Evolutionary conservation across 495 filamentous ascomycete species (phyloP), one percentile per base, ranked within the genome.

Genomic region (Penicillium macrosclerotiorum): DNA sequence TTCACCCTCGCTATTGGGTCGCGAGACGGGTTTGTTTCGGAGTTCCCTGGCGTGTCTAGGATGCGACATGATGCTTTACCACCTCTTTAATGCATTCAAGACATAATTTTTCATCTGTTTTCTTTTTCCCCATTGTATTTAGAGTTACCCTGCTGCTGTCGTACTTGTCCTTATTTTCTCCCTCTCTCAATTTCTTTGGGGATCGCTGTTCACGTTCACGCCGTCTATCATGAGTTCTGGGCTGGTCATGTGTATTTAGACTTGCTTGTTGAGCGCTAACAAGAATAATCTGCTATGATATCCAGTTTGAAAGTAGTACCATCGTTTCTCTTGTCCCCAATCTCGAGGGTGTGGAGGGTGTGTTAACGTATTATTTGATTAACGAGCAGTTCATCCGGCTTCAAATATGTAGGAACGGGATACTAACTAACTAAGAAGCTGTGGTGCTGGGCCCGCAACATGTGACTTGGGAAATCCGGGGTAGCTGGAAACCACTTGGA

Each of bases 101-200:
- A 16, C 17, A 24, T 43, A 16, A 11, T 22, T 20, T 30, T 45
- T 45, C 11, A n/a, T 8, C 18, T 17, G 14, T 26, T 19, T 37
- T 31, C 41, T 40, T 41, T 25, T 41, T 55, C 42, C 42, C 57
- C 50, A 42, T 47, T 59, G 60, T 55, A 58, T 49, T 37, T 67
- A 64, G 45, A 60, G 53, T 49, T 36, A 47, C 43, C 23, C 47
- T 30, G 32, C 42, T 47, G 16, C 43, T 45, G 30, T 49, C 32
- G 29, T 35, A 33, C 25, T 23, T 32, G 25, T 31, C 35, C 36
- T 41, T 20, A 26, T 37, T 19, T 37, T 45, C 19, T 36, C 8
- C 33, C 13, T 12, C 20, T 7, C 4, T 24, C 11, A 5, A 22
- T 13, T 38, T 24, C 36, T 19, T 14, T 5, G 36, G 36, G 20